A percentile compares a stretch with the other conserved stretches of the same genome.
phyloP scores from a whole-genome alignment of 495 filamentous ascomycete species.

The Cryomyces antarcticus region DNA sequence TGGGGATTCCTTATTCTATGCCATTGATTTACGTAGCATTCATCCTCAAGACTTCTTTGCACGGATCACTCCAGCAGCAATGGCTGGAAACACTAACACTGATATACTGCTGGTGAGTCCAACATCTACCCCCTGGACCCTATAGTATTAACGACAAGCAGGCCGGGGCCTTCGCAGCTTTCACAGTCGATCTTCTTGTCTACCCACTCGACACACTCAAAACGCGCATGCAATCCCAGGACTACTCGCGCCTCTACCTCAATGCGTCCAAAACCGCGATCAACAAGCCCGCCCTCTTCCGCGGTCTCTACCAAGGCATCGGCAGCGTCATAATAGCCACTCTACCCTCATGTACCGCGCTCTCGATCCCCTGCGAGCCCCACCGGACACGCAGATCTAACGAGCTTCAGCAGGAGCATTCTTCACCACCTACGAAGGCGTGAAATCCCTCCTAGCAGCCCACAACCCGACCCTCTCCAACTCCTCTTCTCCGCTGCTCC shows the following conservation, averaged over 20 bases:
- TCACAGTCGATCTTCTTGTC: conserved; percentile 58
- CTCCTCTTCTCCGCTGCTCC: conserved; percentile 21
- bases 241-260: conserved; percentile 43
- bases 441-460: conserved; percentile 35
- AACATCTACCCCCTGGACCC: too few relatives aligned
- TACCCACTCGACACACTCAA: conserved; percentile 78
- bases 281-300: conserved; percentile 36
- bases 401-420: conserved; percentile 49
- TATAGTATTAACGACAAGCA: conserved; percentile 20
- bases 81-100: conserved; percentile 23
- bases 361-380: background rate
- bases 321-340: conserved; percentile 78
- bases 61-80: too few relatives aligned
- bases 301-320: conserved; percentile 72
- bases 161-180: conserved; percentile 67
- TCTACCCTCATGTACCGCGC: conserved; percentile 48
- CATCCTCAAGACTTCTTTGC: too few relatives aligned
- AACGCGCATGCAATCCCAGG: conserved; percentile 60
- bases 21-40: too few relatives aligned
- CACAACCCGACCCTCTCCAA: conserved; percentile 20
- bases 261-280: conserved; percentile 30
- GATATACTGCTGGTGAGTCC: conserved; percentile 24
- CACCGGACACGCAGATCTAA: background rate
- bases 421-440: conserved; percentile 72
- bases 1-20: too few relatives aligned